Base-by-base conservation (phyloP, 805 yeast genomes). In the Suhomyces sp. region DNA sequence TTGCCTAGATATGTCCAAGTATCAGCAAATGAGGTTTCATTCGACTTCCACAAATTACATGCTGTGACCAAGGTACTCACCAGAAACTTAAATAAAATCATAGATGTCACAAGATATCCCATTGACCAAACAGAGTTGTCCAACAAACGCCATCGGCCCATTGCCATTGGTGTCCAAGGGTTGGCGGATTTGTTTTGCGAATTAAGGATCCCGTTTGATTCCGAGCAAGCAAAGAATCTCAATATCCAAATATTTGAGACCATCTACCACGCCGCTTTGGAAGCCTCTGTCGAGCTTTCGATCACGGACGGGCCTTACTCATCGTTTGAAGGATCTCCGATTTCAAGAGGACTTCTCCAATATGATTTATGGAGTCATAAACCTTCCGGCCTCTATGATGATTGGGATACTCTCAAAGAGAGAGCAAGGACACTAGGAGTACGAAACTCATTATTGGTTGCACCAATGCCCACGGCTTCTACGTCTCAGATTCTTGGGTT, bases 381-480 rank as follows among this genome's bases (percentile, higher is more conserved):
- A 57, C 82, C 82, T 32, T 64, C 80, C 29, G 76, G 71, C 44
- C 61, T 76, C 53, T 43, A 33, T 25, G 40, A 48, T 26, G 76
- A 70, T 67, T 76, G 82, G 82, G 80, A 74, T 47, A 35, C 60
- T n/a, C 60, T 76, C 48, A 76, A 75, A 57, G 68, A 61, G 42
- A 60, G 65, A 39, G 59, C 76, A 50, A 66, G 68, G 33, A 62
- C 65, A 43, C 63, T 68, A 50, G 82, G 82, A 29, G 48, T 76
- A 29, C 68, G 82, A 60, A 76, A 76, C 60, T 76, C 82, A 23
- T 63, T 76, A 46, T 68, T 76, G 46, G 79, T 76, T 43, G 82
- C 82, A 1, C 81, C 81, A 42, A 76, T 76, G 82, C 82, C 82
- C 28, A 76, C 82, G 40, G 81, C 81, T n/a, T 76, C 81, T 16